Conservation (phyloP, 2,329 filamentous ascomycete genomes). For the Cladosporium phlei region DNA sequence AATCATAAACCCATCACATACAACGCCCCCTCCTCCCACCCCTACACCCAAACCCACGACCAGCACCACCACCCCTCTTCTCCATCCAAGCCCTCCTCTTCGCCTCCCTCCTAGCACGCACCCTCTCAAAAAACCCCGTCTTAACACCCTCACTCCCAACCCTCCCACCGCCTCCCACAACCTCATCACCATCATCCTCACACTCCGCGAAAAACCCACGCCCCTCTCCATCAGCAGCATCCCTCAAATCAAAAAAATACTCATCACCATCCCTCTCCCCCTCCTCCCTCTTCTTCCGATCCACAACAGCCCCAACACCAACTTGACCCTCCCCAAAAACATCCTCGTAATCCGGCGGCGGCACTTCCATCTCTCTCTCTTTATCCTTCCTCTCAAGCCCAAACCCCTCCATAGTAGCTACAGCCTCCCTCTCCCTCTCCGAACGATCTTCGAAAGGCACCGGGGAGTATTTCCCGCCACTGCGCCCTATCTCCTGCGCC, state of each 20-base stretch:
- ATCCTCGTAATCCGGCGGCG: slow-evolving; percentile 6
- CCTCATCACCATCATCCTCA: not conserved
- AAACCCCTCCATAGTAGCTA: too few relatives aligned
- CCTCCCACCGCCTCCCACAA: not conserved
- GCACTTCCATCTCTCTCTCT: slow-evolving; percentile 2
- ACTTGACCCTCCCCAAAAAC: not conserved
- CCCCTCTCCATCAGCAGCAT: not conserved
- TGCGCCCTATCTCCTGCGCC: not conserved
- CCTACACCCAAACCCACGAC: too few relatives aligned
- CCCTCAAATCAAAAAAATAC: not conserved
- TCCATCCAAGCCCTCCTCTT: slow-evolving; percentile 4
- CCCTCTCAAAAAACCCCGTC: not conserved
- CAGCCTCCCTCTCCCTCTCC: too few relatives aligned
- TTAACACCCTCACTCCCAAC: not conserved
- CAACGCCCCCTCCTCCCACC: not conserved
- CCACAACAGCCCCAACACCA: too few relatives aligned
- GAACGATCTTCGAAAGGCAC: too few relatives aligned
- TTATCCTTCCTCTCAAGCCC: not conserved
- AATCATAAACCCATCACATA: too few relatives aligned
- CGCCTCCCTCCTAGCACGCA: slow-evolving; percentile 10
- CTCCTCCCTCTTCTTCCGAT: not conserved
- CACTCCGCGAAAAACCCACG: not conserved
- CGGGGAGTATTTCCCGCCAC: not conserved
- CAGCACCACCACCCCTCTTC: not conserved
- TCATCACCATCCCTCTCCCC: not conserved